These are phyloP conservation scores for Malassezia nana DNA, from an alignment of 1,284 basidiomycete genomes.

Conservation along the genomic window DNA sequence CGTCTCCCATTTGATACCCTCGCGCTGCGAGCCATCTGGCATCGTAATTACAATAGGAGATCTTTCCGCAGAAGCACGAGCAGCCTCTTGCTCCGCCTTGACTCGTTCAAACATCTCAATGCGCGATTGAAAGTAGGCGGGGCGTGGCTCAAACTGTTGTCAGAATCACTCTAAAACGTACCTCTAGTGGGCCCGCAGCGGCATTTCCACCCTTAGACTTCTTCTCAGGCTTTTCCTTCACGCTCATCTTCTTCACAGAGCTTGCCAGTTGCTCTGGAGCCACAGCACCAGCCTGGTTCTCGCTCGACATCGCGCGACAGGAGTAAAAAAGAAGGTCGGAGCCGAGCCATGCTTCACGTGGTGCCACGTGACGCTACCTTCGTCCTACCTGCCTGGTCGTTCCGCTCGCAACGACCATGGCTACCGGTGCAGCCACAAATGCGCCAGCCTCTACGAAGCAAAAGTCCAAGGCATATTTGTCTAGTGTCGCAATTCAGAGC, in stretches of 20 bases:
- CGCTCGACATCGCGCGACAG: conserved; percentile 12
- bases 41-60: conserved; percentile 75
- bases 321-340: not conserved
- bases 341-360: conserved; percentile 2
- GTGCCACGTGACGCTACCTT: conserved; percentile 4
- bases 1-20: conserved; percentile 89
- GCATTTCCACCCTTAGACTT: conserved; percentile 9
- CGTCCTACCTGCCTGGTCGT: not conserved
- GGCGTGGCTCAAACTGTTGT: conserved; percentile 65
- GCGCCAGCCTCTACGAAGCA: conserved; percentile 19
- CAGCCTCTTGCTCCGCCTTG: conserved; percentile 74
- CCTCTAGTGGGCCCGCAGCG: conserved; percentile 4
- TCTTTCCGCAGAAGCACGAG: conserved; percentile 70
- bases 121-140: conserved; percentile 78
- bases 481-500: conserved; percentile 41
- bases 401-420: conserved; percentile 11
- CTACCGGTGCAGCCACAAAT: not conserved
- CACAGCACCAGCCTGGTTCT: not conserved
- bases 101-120: conserved; percentile 82
- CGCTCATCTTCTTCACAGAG: conserved; percentile 12
- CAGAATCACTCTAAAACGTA: not conserved
- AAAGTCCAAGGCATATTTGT: conserved; percentile 43
- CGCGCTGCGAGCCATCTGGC: conserved; percentile 72
- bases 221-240: conserved; percentile 11
- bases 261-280: conserved; percentile 12